Percentiles rank a stretch among this genome's conserved stretches.
These are phyloP conservation scores for Oryza meridionalis DNA, from an alignment of 176 grass and related monocot species.

Conservation along the genomic window DNA sequence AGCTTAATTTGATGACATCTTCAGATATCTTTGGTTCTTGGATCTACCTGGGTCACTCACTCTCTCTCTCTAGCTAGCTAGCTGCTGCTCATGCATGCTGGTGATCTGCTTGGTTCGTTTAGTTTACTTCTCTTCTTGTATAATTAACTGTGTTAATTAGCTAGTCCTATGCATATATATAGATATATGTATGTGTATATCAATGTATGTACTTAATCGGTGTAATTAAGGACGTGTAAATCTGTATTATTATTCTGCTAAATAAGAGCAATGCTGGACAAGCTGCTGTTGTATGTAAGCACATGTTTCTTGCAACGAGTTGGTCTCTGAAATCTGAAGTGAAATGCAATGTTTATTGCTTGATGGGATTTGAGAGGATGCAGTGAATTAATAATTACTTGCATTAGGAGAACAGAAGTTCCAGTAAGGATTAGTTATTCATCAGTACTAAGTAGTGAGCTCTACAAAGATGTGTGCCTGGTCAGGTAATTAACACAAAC, in stretches of 20 bases:
- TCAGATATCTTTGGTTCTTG: too few relatives aligned
- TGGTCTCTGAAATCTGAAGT: not conserved
- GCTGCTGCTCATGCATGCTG: not conserved
- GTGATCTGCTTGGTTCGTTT: conserved; percentile 26
- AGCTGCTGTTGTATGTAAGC: not conserved
- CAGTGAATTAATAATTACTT: not conserved
- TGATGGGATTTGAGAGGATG: not conserved
- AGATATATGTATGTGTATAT: not conserved
- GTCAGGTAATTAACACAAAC: not conserved
- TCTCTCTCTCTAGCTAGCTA: not conserved
- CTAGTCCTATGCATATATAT: not conserved
- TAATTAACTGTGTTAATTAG: not conserved
- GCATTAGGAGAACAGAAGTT: not conserved
- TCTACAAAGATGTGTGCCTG: not conserved
- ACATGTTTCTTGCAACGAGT: not conserved
- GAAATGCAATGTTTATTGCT: not conserved
- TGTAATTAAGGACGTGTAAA: conserved; percentile 30
- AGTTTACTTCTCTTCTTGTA: not conserved
- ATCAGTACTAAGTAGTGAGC: not conserved
- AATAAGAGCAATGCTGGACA: conserved; percentile 28
- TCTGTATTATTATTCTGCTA: not conserved
- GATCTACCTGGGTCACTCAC: not conserved
- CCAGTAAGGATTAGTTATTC: not conserved
- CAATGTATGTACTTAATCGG: not conserved
- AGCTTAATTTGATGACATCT: not conserved